phyloP scores from a whole-genome alignment of 768 basidiomycete genomes.

The Neoboletus brunneissimus region DNA sequence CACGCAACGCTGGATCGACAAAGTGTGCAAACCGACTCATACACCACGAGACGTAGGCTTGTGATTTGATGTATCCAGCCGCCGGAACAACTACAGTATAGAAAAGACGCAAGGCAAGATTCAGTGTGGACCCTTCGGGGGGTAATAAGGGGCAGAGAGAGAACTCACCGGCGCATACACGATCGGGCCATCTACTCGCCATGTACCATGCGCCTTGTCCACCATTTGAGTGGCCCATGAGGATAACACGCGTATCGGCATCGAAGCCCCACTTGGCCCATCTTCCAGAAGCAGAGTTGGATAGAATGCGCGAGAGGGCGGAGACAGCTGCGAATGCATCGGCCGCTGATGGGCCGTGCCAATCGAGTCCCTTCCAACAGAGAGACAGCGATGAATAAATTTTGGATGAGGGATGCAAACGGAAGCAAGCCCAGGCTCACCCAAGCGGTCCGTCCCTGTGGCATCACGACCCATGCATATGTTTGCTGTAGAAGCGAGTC shows the following conservation, averaged over 20 bases:
- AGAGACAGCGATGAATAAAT: neutral
- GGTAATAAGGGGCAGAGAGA: neutral
- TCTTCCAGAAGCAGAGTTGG: conserved; percentile 19
- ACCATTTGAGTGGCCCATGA: conserved; percentile 93
- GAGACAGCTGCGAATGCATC: conserved; percentile 68
- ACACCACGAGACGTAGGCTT: conserved; percentile 75
- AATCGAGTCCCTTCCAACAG: conserved; percentile 74
- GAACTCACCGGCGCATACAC: conserved; percentile 55
- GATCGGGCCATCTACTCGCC: conserved; percentile 76
- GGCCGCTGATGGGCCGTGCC: conserved; percentile 80
- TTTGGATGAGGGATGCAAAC: neutral
- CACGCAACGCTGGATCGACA: conserved; percentile 69
- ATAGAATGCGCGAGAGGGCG: conserved; percentile 50
- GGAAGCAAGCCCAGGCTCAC: conserved; percentile 34
- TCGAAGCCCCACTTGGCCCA: conserved; percentile 45
- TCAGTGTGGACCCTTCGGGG: neutral
- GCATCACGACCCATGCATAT: conserved; percentile 74
- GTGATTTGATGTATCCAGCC: conserved; percentile 83
- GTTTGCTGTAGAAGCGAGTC: conserved; percentile 57
- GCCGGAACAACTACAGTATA: conserved; percentile 62
- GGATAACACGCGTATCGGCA: conserved; percentile 43
- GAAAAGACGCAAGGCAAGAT: neutral
- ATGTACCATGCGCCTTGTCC: conserved; percentile 89
- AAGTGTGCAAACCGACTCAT: conserved; percentile 75
- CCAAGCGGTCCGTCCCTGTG: conserved; percentile 85